Evolutionary conservation across 108 stramenopile species (phyloP).

Genomic region (Bacterosira constricta): DNA sequence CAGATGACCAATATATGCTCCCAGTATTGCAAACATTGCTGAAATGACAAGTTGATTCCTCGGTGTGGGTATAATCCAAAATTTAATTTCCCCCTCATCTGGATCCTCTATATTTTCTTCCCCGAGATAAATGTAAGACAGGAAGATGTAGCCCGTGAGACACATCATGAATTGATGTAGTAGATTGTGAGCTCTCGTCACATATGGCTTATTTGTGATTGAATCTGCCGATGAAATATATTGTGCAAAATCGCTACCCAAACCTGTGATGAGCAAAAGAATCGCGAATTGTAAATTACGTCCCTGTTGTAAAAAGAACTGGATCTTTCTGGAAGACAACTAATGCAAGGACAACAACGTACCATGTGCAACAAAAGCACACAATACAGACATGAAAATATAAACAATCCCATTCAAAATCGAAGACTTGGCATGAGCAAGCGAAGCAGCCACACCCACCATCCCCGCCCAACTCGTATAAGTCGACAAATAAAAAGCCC

Average conservation of each 20-base stretch:
- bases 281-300: neutral
- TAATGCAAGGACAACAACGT: too few species aligned
- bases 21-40: conserved; percentile 14
- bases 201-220: conserved; percentile 19
- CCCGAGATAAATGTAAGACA: conserved; percentile 13
- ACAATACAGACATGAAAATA: conserved; percentile 28
- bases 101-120: neutral
- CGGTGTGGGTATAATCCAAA: conserved; percentile 19
- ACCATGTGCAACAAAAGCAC: conserved; percentile 32
- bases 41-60: conserved; percentile 38
- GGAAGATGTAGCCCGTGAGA: conserved; percentile 17
- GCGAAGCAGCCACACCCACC: conserved; percentile 31
- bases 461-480: conserved; percentile 42
- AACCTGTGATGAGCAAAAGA: neutral
- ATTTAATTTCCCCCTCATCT: conserved; percentile 1
- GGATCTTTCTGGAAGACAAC: too few species aligned
- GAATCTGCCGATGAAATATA: conserved; percentile 13
- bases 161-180: conserved; percentile 7
- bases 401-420: conserved; percentile 16
- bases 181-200: conserved; percentile 10
- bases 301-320: too few species aligned
- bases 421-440: conserved; percentile 18
- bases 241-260: conserved; percentile 37
- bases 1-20: conserved; percentile 15
- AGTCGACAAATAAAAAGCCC: conserved; percentile 27